Conservation (phyloP, 2,329 filamentous ascomycete genomes). For the Herpotrichia juniperi region DNA sequence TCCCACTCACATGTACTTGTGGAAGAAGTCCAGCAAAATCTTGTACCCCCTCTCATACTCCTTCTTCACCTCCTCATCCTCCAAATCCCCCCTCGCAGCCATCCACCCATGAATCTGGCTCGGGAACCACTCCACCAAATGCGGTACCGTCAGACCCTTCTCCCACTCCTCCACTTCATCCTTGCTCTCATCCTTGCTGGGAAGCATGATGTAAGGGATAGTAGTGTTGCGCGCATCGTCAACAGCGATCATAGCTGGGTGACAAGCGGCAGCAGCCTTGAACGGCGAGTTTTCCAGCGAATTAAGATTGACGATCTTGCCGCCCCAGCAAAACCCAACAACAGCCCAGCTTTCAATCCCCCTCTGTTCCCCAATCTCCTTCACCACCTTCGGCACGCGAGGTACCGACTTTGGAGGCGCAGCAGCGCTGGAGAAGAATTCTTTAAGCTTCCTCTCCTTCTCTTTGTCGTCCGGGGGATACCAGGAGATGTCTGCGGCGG, state of each 20-base stretch:
- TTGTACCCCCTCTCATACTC: conserved; percentile 59
- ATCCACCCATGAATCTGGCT: conserved; percentile 56
- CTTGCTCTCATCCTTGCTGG: conserved; percentile 62
- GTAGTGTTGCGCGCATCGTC: conserved; percentile 62
- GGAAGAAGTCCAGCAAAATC: conserved; percentile 57
- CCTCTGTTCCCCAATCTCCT: conserved; percentile 56
- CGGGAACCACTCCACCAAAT: conserved; percentile 56
- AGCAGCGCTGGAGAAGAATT: conserved; percentile 64
- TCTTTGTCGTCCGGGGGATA: conserved; percentile 66
- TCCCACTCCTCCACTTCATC: conserved; percentile 58
- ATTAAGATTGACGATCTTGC: conserved; percentile 63
- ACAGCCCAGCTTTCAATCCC: conserved; percentile 64
- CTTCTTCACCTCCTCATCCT: conserved; percentile 54
- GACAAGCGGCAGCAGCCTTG: conserved; percentile 62
- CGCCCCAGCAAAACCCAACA: conserved; percentile 67
- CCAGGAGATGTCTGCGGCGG: conserved; percentile 68
- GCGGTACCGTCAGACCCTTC: conserved; percentile 53
- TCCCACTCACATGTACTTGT: conserved; percentile 57
- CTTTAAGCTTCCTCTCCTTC: conserved; percentile 63
- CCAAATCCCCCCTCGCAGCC: conserved; percentile 54
- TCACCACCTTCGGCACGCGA: conserved; percentile 61
- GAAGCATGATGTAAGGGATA: conserved; percentile 64
- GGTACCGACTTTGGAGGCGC: conserved; percentile 63
- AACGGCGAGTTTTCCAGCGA: conserved; percentile 59
- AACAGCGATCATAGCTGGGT: conserved; percentile 67